Percentiles rank a stretch among this genome's conserved stretches.
These are phyloP conservation scores for Phlyctochytrium bullatum DNA, from an alignment of 192 early-diverging fungal genomes.

Conservation along the genomic window DNA sequence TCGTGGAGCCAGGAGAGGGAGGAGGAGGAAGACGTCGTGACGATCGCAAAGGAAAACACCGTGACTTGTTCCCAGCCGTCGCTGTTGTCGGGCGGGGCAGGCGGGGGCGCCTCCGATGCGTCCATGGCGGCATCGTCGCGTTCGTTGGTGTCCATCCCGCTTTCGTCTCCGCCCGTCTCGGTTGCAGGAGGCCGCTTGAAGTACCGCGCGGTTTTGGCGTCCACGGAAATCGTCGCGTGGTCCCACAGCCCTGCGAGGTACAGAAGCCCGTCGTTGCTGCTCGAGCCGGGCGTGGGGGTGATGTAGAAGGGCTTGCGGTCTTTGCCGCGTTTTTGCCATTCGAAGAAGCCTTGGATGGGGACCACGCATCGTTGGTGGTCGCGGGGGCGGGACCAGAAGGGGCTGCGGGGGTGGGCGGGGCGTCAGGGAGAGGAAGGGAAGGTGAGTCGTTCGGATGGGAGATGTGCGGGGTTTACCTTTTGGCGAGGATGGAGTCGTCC, in stretches of 20 bases:
- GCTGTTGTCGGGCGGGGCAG: neutral
- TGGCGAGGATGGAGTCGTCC: constrained; percentile 31
- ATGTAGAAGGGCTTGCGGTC: constrained; percentile 33
- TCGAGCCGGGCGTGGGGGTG: neutral
- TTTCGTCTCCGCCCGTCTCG: no score
- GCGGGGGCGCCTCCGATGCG: constrained; percentile 39
- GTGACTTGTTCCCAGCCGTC: no score
- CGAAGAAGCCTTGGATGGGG: constrained; percentile 44
- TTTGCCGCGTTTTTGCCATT: constrained; percentile 33
- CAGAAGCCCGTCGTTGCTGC: constrained; percentile 21
- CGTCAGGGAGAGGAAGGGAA: no score
- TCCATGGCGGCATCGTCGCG: no score
- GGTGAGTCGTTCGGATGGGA: neutral
- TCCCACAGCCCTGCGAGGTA: constrained; percentile 50
- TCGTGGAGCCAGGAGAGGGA: constrained; percentile 51
- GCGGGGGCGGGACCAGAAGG: constrained; percentile 30
- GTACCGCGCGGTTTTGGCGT: no score
- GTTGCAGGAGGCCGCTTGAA: no score
- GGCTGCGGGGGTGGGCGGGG: constrained; percentile 7
- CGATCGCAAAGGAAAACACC: constrained; percentile 41
- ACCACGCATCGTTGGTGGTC: constrained; percentile 43
- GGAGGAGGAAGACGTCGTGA: constrained; percentile 41
- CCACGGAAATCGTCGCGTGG: constrained; percentile 62
- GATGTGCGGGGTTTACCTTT: neutral
- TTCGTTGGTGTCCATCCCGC: no score